Percentiles rank a stretch among this genome's conserved stretches.
These are phyloP conservation scores for Petrea volubilis DNA, from an alignment of 257 asterid species.

Conservation along the genomic window DNA sequence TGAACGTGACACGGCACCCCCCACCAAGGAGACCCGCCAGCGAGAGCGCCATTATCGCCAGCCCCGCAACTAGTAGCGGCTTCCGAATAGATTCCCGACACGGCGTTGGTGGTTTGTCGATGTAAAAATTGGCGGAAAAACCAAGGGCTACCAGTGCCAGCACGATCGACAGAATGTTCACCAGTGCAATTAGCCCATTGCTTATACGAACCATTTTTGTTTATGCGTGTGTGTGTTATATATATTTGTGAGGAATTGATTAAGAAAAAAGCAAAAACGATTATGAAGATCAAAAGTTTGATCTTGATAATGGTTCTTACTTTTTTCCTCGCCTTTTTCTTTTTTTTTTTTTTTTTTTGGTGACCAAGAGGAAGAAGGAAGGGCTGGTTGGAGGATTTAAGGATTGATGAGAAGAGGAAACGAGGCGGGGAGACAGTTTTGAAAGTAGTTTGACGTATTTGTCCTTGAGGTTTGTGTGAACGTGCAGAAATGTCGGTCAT, in stretches of 20 bases:
- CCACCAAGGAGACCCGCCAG: conserved; percentile 54
- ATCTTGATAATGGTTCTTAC: no score
- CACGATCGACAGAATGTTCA: conserved; percentile 40
- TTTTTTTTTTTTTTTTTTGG: not conserved
- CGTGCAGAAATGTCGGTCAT: not conserved
- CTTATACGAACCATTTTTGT: conserved; percentile 42
- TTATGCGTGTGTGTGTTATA: no score
- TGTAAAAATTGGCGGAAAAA: conserved; percentile 42
- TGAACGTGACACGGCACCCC: conserved; percentile 23
- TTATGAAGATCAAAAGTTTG: not conserved
- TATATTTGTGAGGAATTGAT: no score
- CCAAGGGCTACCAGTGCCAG: conserved; percentile 47
- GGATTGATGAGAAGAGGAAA: not conserved
- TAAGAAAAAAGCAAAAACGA: not conserved
- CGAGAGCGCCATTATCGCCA: conserved; percentile 41
- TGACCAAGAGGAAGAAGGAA: not conserved
- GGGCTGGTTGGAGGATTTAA: conserved; percentile 9
- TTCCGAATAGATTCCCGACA: conserved; percentile 48
- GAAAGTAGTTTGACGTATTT: conserved; percentile 2
- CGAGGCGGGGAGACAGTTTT: conserved; percentile 15
- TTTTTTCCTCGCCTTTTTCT: no score
- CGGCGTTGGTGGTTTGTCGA: conserved; percentile 21
- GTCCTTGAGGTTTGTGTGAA: not conserved
- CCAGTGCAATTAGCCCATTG: conserved; percentile 42
- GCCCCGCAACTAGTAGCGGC: conserved; percentile 54